phyloP scores from a whole-genome alignment of 1,284 basidiomycete species.

The Melampsora americana region DNA sequence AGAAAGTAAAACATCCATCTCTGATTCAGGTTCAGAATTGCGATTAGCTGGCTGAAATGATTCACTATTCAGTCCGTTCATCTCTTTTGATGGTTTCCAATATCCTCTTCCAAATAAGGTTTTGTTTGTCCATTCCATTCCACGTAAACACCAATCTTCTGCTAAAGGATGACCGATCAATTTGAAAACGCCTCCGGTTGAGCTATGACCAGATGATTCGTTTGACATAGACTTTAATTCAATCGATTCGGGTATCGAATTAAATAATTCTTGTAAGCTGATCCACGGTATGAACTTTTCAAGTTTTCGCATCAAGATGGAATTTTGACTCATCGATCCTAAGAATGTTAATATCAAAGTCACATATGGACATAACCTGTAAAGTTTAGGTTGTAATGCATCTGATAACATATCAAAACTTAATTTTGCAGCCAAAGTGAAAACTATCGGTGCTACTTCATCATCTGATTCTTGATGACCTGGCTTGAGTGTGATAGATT shows the following conservation, averaged over 20 bases:
- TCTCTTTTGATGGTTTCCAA: conserved; percentile 61
- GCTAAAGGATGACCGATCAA: conserved; percentile 67
- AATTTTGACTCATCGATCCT: conserved; percentile 68
- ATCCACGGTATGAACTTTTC: conserved; percentile 82
- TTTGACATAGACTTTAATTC: conserved; percentile 59
- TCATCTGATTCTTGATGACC: conserved; percentile 46
- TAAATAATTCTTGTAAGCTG: conserved; percentile 57
- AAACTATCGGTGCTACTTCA: conserved; percentile 61
- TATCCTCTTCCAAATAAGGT: conserved; percentile 85
- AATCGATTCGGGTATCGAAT: conserved; percentile 28
- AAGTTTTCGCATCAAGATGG: conserved; percentile 63
- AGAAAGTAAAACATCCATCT: conserved; percentile 27
- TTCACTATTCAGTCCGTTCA: background rate
- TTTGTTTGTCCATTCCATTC: conserved; percentile 89
- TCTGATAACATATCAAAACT: conserved; percentile 74
- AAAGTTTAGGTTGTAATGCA: conserved; percentile 58
- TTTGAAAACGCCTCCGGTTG: conserved; percentile 61
- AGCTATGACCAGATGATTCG: conserved; percentile 57
- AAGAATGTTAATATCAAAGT: conserved; percentile 83
- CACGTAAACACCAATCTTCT: conserved; percentile 92
- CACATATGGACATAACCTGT: conserved; percentile 69
- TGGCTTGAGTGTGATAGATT: background rate
- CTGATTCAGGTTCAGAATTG: conserved; percentile 18
- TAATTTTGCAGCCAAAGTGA: conserved; percentile 72
- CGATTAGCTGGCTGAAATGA: background rate